phyloP scores from a whole-genome alignment of 805 yeast species.

The Candida insectorum region DNA sequence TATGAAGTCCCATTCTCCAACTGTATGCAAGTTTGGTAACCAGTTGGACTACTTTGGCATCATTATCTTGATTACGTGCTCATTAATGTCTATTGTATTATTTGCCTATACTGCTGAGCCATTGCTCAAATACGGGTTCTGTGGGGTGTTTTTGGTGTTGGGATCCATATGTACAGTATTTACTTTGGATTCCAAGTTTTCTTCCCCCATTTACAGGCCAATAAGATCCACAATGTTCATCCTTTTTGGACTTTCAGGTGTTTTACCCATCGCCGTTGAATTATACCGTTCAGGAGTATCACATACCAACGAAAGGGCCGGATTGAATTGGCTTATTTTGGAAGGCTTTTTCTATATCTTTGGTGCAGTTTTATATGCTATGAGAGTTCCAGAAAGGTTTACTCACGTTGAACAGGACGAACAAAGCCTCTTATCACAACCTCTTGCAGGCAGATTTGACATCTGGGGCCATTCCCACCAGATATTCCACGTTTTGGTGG shows the following conservation, averaged over 20 bases:
- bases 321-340: slow-evolving; percentile 55
- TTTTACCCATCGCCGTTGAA: slow-evolving; percentile 64
- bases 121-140: slow-evolving; percentile 33
- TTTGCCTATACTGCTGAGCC: slow-evolving; percentile 46
- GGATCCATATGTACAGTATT: slow-evolving; percentile 62
- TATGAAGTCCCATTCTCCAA: slow-evolving; percentile 61
- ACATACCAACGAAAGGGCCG: slow-evolving; percentile 49
- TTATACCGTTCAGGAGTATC: slow-evolving; percentile 44
- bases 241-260: slow-evolving; percentile 73
- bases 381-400: slow-evolving; percentile 71
- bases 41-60: slow-evolving; percentile 77
- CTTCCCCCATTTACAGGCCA: slow-evolving; percentile 71
- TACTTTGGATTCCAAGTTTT: slow-evolving; percentile 63
- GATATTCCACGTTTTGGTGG: slow-evolving; percentile 75
- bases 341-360: slow-evolving; percentile 75
- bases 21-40: slow-evolving; percentile 55
- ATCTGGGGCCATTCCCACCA: slow-evolving; percentile 81
- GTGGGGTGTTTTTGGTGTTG: slow-evolving; percentile 45
- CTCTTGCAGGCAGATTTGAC: slow-evolving; percentile 45
- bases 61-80: slow-evolving; percentile 61
- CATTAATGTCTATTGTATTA: slow-evolving; percentile 44
- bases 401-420: slow-evolving; percentile 23
- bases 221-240: slow-evolving; percentile 77
- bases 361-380: slow-evolving; percentile 80
- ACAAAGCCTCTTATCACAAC: slow-evolving; percentile 8